Evolutionary conservation across 805 yeast genomes (phyloP).

Genomic region (Komagataella pseudopastoris): DNA sequence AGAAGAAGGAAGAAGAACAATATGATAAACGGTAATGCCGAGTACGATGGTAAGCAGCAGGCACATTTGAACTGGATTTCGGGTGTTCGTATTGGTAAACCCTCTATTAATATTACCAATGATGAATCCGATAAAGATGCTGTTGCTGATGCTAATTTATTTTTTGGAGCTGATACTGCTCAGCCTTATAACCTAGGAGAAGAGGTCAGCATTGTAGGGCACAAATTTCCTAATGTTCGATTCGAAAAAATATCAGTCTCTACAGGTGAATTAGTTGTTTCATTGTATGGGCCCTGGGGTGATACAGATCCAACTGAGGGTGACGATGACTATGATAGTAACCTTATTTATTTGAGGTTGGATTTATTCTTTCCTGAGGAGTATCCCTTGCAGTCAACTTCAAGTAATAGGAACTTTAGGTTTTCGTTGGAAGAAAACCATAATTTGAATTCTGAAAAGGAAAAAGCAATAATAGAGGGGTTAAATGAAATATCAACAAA

Average conservation of each 20-base stretch:
- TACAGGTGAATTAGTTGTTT: constrained; percentile 64
- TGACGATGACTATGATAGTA: constrained; percentile 16
- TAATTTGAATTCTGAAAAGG: constrained; percentile 37
- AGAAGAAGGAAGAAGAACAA: constrained; percentile 5
- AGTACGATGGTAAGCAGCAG: constrained; percentile 23
- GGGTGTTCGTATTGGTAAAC: constrained; percentile 67
- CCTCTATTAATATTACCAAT: constrained; percentile 23
- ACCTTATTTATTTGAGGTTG: constrained; percentile 52
- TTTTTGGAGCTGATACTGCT: constrained; percentile 17
- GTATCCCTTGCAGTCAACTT: constrained; percentile 44
- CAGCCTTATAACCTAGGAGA: constrained; percentile 67
- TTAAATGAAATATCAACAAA: constrained; percentile 42
- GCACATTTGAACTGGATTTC: constrained; percentile 86
- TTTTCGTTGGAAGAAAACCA: constrained; percentile 72
- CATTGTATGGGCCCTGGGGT: constrained; percentile 72
- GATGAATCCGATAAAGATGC: constrained; percentile 9
- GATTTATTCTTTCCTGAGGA: constrained; percentile 55
- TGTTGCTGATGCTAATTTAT: constrained; percentile 13
- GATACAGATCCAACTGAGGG: constrained; percentile 7
- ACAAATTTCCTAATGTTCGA: constrained; percentile 72
- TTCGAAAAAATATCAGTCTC: constrained; percentile 85
- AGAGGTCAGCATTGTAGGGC: constrained; percentile 81
- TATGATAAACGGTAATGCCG: constrained; percentile 15
- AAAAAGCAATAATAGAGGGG: constrained; percentile 34
- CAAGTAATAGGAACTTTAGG: constrained; percentile 23